Conservation (phyloP, 2,329 filamentous ascomycete genomes). For the Amphichorda felina region DNA sequence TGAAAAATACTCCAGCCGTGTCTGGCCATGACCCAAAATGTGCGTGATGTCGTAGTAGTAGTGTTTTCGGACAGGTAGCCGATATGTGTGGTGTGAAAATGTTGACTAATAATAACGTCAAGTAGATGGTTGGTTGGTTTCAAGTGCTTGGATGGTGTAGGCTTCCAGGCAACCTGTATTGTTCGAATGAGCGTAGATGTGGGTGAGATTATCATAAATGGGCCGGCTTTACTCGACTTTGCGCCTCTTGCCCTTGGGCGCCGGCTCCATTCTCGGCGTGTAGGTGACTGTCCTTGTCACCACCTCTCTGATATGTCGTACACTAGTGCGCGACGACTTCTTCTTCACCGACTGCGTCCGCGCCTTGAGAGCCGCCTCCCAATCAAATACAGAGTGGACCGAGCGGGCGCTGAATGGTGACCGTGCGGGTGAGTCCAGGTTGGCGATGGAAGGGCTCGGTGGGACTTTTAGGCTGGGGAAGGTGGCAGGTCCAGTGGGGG, state of each 20-base stretch:
- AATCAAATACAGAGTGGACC: conserved; percentile 61
- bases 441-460: conserved; percentile 58
- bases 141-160: too few relatives aligned
- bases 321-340: conserved; percentile 46
- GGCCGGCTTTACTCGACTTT: conserved; percentile 38
- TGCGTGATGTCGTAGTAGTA: conserved; percentile 2
- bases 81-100: background rate
- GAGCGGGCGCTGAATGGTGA: conserved; percentile 66
- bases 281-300: conserved; percentile 93
- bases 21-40: too few relatives aligned
- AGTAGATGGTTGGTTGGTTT: too few relatives aligned
- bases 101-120: background rate
- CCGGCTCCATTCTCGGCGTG: conserved; percentile 74
- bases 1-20: background rate
- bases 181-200: too few relatives aligned
- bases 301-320: conserved; percentile 71
- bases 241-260: conserved; percentile 85
- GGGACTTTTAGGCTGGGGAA: conserved; percentile 65
- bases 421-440: conserved; percentile 54
- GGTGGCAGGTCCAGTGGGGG: conserved; percentile 47
- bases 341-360: conserved; percentile 48
- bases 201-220: too few relatives aligned
- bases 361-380: conserved; percentile 60
- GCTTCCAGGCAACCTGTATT: too few relatives aligned
- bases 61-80: too few relatives aligned